A percentile compares a stretch with the other conserved stretches of the same genome.
Conservation (phyloP, 768 basidiomycete species). For the Fibroporia radiculosa region DNA sequence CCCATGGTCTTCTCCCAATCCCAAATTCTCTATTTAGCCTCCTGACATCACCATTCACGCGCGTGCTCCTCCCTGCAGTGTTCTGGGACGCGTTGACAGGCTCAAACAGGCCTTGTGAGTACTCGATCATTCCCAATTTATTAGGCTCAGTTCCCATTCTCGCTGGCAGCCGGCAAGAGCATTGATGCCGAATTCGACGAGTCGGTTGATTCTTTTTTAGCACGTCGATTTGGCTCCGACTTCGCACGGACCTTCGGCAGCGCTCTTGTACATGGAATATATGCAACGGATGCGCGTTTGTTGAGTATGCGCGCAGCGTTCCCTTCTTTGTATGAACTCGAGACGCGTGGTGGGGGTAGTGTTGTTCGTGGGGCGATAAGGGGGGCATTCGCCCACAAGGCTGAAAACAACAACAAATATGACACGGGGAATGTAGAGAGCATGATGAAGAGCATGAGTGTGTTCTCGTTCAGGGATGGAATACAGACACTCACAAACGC, state of each 20-base stretch:
- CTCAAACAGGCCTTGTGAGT: background rate
- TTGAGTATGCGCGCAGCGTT: conserved; percentile 77
- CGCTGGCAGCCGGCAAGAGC: background rate
- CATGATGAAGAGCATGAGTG: conserved; percentile 52
- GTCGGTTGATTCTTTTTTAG: conserved; percentile 70
- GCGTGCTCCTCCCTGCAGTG: conserved; percentile 45
- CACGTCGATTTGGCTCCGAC: conserved; percentile 60
- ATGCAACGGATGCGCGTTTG: conserved; percentile 73
- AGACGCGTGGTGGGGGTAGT: conserved; percentile 60
- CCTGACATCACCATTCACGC: conserved; percentile 30
- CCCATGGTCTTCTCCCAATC: conserved; percentile 43
- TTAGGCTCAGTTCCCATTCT: background rate
- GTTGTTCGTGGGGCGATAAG: conserved; percentile 53
- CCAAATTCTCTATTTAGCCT: conserved; percentile 34
- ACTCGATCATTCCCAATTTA: background rate
- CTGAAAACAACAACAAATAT: conserved; percentile 24
- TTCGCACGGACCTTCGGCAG: conserved; percentile 70
- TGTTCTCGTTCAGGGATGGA: conserved; percentile 79
- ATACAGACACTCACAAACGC: conserved; percentile 57
- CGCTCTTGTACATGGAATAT: conserved; percentile 87
- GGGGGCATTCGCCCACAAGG: background rate
- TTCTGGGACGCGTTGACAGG: conserved; percentile 48
- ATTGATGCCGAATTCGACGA: conserved; percentile 47
- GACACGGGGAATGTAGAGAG: conserved; percentile 41
- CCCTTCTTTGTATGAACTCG: conserved; percentile 63